These are phyloP conservation scores for Neurospora sp. DNA, from an alignment of 495 filamentous ascomycete genomes.

Conservation along the genomic window DNA sequence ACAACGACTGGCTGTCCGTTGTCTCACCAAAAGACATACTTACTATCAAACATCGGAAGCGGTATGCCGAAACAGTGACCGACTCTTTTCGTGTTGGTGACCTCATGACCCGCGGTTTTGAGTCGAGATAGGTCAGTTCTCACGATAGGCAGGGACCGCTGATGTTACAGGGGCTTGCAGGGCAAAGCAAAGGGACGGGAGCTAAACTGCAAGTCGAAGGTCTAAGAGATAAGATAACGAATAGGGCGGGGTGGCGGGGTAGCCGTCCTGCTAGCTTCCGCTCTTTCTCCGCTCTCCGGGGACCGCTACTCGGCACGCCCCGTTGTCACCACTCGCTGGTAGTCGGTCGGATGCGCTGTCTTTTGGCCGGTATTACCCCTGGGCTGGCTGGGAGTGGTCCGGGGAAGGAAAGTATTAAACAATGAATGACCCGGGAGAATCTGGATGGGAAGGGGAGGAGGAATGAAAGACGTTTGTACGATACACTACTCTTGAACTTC, in stretches of 20 bases:
- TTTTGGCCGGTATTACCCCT: background rate
- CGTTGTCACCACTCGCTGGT: background rate
- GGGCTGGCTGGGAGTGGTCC: background rate
- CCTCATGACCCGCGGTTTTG: background rate
- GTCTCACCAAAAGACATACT: background rate
- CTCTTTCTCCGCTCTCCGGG: background rate
- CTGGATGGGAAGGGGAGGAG: background rate
- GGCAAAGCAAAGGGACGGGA: background rate
- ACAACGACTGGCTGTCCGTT: background rate
- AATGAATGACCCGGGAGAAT: background rate
- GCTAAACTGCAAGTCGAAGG: background rate
- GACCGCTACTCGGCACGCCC: background rate
- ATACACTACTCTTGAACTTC: background rate
- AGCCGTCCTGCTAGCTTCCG: background rate
- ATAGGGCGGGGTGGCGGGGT: background rate
- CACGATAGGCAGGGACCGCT: background rate
- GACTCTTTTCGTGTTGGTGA: background rate
- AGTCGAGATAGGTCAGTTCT: background rate
- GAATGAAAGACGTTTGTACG: background rate
- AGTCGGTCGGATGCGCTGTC: background rate
- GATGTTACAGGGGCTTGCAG: background rate
- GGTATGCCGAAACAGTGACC: background rate
- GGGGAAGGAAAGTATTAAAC: background rate
- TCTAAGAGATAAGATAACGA: background rate
- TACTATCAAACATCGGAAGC: background rate